phyloP scores from a whole-genome alignment of 768 basidiomycete genomes.

The Agaricus bisporus region DNA sequence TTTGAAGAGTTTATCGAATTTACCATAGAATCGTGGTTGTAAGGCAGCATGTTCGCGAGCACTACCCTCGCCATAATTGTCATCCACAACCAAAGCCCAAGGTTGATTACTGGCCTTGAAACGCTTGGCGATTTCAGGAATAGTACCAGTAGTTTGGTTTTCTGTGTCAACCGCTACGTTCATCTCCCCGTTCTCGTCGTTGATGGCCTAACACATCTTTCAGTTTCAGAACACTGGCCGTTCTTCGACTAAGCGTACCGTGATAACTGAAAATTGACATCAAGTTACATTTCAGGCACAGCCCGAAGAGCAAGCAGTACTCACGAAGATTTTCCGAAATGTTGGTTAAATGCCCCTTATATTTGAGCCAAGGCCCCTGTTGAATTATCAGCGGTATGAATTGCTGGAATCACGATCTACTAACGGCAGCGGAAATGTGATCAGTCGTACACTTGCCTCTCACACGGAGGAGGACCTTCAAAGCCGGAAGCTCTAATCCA shows the following conservation, averaged over 20 bases:
- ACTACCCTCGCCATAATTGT: conserved; percentile 97
- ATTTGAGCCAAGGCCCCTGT: conserved; percentile 97
- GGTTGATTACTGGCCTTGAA: conserved; percentile 80
- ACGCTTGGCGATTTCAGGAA: conserved; percentile 86
- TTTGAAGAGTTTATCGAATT: conserved; percentile 8
- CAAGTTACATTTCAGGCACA: neutral
- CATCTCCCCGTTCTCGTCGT: conserved; percentile 91
- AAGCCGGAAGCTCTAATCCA: conserved; percentile 68
- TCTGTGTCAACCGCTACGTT: conserved; percentile 87
- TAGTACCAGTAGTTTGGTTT: conserved; percentile 60
- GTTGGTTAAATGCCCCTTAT: conserved; percentile 94
- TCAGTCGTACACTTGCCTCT: conserved; percentile 99
- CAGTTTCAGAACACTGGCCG: neutral
- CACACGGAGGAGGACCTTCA: conserved; percentile 86
- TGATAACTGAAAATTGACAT: conserved; percentile 52
- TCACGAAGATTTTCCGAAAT: conserved; percentile 92
- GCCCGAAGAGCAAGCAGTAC: conserved; percentile 22
- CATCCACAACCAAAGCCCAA: conserved; percentile 93
- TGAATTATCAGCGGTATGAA: conserved; percentile 1
- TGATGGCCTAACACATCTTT: conserved; percentile 57
- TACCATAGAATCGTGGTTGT: conserved; percentile 92
- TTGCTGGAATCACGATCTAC: conserved; percentile 18
- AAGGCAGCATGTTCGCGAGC: conserved; percentile 97
- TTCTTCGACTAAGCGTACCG: conserved; percentile 35
- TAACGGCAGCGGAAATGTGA: conserved; percentile 92